These are phyloP conservation scores for Penicillium malachiteum DNA, from an alignment of 495 filamentous ascomycete genomes.

Conservation along the genomic window DNA sequence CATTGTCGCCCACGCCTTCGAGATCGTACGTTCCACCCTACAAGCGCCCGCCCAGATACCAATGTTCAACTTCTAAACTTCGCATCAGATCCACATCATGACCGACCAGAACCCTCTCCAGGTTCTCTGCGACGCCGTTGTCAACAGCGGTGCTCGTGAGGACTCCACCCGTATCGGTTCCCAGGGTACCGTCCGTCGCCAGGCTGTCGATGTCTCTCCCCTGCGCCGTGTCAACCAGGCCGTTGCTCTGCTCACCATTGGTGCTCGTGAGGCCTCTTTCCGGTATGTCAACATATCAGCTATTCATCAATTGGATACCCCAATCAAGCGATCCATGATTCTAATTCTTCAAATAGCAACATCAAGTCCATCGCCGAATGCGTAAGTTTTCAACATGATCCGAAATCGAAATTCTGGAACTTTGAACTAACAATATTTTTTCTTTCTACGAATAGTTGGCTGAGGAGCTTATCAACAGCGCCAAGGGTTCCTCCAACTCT, in stretches of 20 bases:
- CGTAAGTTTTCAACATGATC: neutral
- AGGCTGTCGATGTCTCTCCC: constrained; percentile 97
- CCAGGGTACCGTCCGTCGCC: constrained; percentile 98
- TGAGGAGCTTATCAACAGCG: constrained; percentile 99
- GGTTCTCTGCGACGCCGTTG: constrained; percentile 97
- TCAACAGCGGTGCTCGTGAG: constrained; percentile 99
- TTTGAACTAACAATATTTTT: constrained; percentile 69
- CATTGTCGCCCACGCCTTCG: constrained; percentile 98
- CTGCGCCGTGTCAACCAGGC: constrained; percentile 99
- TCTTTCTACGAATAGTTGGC: constrained; percentile 82
- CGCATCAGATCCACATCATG: constrained; percentile 92
- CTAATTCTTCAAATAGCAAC: neutral
- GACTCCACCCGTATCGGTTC: constrained; percentile 99
- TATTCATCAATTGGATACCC: too few relatives aligned
- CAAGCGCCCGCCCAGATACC: neutral
- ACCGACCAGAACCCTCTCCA: constrained; percentile 99
- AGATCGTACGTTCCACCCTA: constrained; percentile 73
- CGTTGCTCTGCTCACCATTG: constrained; percentile 56
- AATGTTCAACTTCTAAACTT: neutral
- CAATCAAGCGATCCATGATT: constrained; percentile 44
- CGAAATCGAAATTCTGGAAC: constrained; percentile 61
- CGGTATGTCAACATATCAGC: constrained; percentile 32
- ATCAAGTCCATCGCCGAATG: constrained; percentile 11
- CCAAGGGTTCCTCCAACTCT: constrained; percentile 99
- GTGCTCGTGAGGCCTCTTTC: constrained; percentile 95